Evolutionary conservation across 1,139 yeast species (phyloP), one percentile per base, ranked within the genome.

Genomic region (Suhomyces taliae): DNA sequence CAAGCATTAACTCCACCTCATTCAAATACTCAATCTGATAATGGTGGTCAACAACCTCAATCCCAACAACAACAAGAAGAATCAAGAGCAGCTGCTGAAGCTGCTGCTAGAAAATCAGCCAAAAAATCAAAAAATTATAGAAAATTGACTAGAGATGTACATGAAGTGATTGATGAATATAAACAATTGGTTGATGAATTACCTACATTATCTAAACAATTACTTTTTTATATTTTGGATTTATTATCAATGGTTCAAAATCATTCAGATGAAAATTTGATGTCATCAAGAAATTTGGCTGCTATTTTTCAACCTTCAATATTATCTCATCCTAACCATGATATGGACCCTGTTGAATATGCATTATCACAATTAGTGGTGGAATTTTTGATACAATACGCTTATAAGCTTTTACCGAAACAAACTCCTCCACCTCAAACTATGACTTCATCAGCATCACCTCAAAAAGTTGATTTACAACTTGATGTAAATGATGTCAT

Each of bases 221-320:
- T 93, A 37, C 73, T 93, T n/a, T 87, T 91, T 57, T 93, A 95
- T 67, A 81, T 95, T 27, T 70, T 93, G 56, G 99, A 93, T 66
- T 72, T 95, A 55, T 73, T 93, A 49, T 87, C 96, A 9, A 81
- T 90, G 73, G 95, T 93, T 55, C 89, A 91, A 44, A 83, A 87
- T 51, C 85, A 87, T 59, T 77, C 93, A 8, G 82, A 80, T 41
- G 82, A 81, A 49, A 93, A 91, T 63, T 74, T 90, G 56, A 93
- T 93, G 99, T 85, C 97, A 2, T 89, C 96, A 2, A 81, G 93
- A 56, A 93, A 95, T 62, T 72, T 93, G 55, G 96, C 98, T 0
- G 97, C 98, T 2, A 89, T 93, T 51, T 93, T 95, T 70, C 99
- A 93, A 67, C 99, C 99, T 2, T 87, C 96, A 19, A 83, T 95